phyloP scores from a whole-genome alignment of 2,329 filamentous ascomycete species.

The Nakataea oryzae region DNA sequence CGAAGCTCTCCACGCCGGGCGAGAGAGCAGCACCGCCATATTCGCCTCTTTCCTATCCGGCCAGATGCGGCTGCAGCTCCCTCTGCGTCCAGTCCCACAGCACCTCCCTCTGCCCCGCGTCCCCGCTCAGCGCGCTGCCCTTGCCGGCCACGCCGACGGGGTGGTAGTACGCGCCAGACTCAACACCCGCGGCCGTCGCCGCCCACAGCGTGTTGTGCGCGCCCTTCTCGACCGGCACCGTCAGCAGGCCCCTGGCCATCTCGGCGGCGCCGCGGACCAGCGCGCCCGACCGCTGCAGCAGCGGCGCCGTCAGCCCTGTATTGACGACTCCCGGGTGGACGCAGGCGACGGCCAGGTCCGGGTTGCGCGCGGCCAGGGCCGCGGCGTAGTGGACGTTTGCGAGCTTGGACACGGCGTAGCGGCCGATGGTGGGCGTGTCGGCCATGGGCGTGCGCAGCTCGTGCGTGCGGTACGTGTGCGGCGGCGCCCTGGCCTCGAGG shows the following conservation, averaged over 20 bases:
- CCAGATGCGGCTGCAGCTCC: constrained; percentile 10
- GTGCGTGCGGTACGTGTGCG: constrained; percentile 4
- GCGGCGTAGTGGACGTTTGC: constrained; percentile 19
- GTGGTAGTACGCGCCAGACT: constrained; percentile 20
- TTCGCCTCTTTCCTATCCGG: no score
- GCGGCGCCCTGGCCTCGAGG: constrained; percentile 6
- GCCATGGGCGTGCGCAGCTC: not conserved
- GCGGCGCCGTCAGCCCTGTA: constrained; percentile 8
- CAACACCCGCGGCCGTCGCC: constrained; percentile 16
- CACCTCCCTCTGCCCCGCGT: constrained; percentile 13
- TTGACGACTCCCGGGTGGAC: constrained; percentile 19
- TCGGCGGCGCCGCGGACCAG: not conserved
- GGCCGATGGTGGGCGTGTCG: constrained; percentile 6
- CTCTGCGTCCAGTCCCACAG: constrained; percentile 22
- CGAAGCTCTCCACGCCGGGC: no score
- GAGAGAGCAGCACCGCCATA: no score
- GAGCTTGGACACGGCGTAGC: constrained; percentile 22
- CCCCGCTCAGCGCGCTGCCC: constrained; percentile 7
- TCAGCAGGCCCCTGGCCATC: not conserved
- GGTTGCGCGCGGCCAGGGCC: constrained; percentile 16
- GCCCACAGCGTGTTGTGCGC: constrained; percentile 30
- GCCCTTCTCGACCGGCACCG: constrained; percentile 17
- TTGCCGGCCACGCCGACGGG: constrained; percentile 17
- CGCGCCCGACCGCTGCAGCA: not conserved
- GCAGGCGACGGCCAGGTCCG: constrained; percentile 13